Evolutionary conservation across 1,139 yeast genomes (phyloP).

Genomic region (Pichiaceae sp.): DNA sequence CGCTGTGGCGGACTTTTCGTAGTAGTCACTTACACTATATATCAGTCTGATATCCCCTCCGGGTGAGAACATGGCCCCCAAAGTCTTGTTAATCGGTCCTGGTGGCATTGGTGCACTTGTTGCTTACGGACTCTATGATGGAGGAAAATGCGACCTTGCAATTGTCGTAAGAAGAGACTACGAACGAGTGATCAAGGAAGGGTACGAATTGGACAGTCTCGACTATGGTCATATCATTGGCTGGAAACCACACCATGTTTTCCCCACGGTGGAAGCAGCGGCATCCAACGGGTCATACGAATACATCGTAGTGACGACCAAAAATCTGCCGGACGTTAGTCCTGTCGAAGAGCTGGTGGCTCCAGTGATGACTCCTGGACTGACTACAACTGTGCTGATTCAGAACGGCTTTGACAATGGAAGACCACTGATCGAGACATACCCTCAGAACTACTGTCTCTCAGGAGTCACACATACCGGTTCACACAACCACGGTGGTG

Average conservation of each 20-base stretch:
- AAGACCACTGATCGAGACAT: conserved; percentile 34
- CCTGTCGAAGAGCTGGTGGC: conserved; percentile 37
- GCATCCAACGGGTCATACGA: conserved; percentile 31
- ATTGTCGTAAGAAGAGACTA: conserved; percentile 49
- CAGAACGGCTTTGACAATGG: conserved; percentile 55
- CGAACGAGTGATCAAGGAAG: conserved; percentile 32
- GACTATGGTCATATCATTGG: conserved; percentile 40
- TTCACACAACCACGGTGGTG: conserved; percentile 25
- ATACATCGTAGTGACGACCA: conserved; percentile 42
- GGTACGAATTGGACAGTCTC: conserved; percentile 40
- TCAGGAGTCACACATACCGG: conserved; percentile 45
- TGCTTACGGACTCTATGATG: conserved; percentile 39
- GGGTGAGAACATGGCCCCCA: too few species aligned
- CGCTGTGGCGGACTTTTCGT: too few species aligned
- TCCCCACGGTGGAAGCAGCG: conserved; percentile 35
- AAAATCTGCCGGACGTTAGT: conserved; percentile 43
- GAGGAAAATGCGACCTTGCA: conserved; percentile 33
- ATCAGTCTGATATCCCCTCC: too few species aligned
- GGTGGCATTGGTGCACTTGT: conserved; percentile 58
- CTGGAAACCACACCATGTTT: conserved; percentile 46
- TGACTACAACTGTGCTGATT: conserved; percentile 34
- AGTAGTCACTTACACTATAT: too few species aligned
- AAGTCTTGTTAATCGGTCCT: conserved; percentile 36
- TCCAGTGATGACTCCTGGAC: conserved; percentile 34
- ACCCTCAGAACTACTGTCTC: conserved; percentile 35